Evolutionary conservation across 73 alveolate genomes (phyloP).

Genomic region (Stentor roeselii): DNA sequence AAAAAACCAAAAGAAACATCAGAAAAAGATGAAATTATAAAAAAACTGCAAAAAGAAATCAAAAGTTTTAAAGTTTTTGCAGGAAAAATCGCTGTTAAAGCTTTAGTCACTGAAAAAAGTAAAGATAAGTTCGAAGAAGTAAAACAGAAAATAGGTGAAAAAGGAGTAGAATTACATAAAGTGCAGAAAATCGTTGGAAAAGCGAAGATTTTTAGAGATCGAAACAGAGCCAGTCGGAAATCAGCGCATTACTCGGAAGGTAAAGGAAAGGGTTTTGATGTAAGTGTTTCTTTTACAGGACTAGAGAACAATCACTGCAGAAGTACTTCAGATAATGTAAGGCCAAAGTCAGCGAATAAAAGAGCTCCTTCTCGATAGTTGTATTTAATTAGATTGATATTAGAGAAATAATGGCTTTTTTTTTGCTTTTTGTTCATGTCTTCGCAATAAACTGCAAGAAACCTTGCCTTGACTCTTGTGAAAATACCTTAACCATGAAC

Average conservation of each 20-base stretch:
- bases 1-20: neutral
- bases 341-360: no score
- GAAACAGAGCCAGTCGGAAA: no score
- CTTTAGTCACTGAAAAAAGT: neutral
- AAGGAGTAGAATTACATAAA: neutral
- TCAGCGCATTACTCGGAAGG: no score
- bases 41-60: neutral
- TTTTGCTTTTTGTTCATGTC: neutral
- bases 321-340: no score
- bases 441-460: neutral
- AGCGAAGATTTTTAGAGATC: no score
- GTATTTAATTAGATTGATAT: no score
- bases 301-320: no score
- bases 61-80: neutral
- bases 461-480: neutral
- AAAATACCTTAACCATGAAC: neutral
- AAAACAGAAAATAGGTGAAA: neutral
- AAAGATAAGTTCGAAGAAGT: neutral
- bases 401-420: neutral
- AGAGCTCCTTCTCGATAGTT: no score
- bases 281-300: no score
- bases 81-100: neutral
- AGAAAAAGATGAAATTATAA: neutral
- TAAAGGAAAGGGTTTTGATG: no score
- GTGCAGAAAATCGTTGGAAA: neutral